These are phyloP conservation scores for Alternaria dauci DNA, from an alignment of 2,329 filamentous ascomycete genomes.

Conservation along the genomic window DNA sequence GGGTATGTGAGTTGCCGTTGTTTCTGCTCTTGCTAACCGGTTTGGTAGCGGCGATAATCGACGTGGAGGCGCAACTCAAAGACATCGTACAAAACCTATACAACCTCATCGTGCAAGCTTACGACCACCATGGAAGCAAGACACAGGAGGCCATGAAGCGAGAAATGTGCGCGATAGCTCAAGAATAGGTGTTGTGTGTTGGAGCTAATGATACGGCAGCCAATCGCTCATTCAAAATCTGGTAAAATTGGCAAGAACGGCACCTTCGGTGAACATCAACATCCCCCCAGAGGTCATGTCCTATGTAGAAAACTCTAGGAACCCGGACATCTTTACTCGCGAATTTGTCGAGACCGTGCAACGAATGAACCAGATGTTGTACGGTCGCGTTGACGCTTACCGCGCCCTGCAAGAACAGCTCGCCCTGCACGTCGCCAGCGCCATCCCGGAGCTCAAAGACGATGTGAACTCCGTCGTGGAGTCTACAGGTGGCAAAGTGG, in stretches of 20 bases:
- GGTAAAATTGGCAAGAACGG: conserved; percentile 59
- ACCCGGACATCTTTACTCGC: conserved; percentile 72
- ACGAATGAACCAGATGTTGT: conserved; percentile 68
- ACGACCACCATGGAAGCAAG: conserved; percentile 66
- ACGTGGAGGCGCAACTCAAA: conserved; percentile 62
- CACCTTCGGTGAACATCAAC: conserved; percentile 60
- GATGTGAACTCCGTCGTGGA: conserved; percentile 63
- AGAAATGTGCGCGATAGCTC: conserved; percentile 60
- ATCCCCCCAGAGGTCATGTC: conserved; percentile 69
- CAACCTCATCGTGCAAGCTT: conserved; percentile 65
- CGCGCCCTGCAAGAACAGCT: conserved; percentile 66
- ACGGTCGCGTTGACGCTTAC: conserved; percentile 68
- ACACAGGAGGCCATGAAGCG: conserved; percentile 66
- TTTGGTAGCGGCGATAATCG: conserved; percentile 22
- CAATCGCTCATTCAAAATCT: conserved; percentile 64
- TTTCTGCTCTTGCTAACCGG: conserved; percentile 2
- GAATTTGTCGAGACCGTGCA: conserved; percentile 72
- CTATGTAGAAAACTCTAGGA: conserved; percentile 69
- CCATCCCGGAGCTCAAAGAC: conserved; percentile 64
- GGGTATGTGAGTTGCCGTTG: background rate
- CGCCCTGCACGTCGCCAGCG: conserved; percentile 65
- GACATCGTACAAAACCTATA: conserved; percentile 69
- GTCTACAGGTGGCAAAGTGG: conserved; percentile 53
- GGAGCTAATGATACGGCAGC: conserved; percentile 34
- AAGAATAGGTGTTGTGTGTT: background rate